Evolutionary conservation across 305 asterid genomes (phyloP).

Genomic region (Euphrasia arctica): DNA sequence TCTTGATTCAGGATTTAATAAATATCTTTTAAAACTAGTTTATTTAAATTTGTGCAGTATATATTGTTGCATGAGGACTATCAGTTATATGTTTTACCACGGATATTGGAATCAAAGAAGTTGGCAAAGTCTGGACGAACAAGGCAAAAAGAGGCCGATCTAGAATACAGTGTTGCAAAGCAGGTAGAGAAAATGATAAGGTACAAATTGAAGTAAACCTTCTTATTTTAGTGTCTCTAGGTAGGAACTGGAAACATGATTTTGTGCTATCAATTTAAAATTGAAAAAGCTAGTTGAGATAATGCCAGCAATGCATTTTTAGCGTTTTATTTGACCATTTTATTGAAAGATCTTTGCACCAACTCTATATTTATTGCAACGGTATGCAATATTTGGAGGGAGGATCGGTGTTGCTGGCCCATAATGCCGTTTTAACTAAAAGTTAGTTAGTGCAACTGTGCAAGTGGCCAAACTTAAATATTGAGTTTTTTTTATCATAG

Average conservation of each 20-base stretch:
- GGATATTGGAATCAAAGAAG: constrained; percentile 91
- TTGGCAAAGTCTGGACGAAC: constrained; percentile 98
- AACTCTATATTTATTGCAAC: not conserved
- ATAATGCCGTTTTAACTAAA: not conserved
- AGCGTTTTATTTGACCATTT: constrained; percentile 15
- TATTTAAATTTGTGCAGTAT: constrained; percentile 48
- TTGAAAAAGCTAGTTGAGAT: not conserved
- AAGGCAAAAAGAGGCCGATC: constrained; percentile 97
- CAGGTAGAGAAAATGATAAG: constrained; percentile 99
- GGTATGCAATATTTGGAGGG: no score
- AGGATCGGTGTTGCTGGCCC: not conserved
- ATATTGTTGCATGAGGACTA: constrained; percentile 93
- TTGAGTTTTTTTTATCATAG: constrained; percentile 28
- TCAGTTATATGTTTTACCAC: constrained; percentile 81
- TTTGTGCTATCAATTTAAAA: constrained; percentile 6
- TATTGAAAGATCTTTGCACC: constrained; percentile 20
- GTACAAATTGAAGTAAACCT: constrained; percentile 40
- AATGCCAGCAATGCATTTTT: constrained; percentile 14
- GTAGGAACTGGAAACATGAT: constrained; percentile 15
- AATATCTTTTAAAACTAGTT: constrained; percentile 21
- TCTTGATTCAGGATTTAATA: constrained; percentile 23
- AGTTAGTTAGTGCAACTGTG: constrained; percentile 24
- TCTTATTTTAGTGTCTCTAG: constrained; percentile 15
- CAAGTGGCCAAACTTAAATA: not conserved
- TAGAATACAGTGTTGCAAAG: constrained; percentile 98